Conservation (phyloP, 495 filamentous ascomycete species). For the Trichoderma gamsii region DNA sequence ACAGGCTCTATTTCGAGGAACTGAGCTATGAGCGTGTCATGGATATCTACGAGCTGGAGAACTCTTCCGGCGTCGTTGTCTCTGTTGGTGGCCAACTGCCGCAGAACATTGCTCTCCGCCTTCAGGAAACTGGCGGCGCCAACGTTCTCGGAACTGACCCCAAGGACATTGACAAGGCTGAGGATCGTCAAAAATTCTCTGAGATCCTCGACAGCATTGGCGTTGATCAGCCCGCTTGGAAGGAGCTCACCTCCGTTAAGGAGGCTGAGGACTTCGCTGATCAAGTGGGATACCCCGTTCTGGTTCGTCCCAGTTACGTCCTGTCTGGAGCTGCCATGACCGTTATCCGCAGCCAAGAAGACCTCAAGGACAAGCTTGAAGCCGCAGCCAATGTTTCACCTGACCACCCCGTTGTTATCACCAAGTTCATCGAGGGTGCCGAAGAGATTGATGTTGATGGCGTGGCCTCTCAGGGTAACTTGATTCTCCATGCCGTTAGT, state of each 20-base stretch:
- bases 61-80: constrained; percentile 81
- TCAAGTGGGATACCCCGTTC: constrained; percentile 85
- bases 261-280: constrained; percentile 82
- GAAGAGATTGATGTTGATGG: constrained; percentile 98
- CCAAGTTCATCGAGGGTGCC: constrained; percentile 95
- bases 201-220: constrained; percentile 91
- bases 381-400: constrained; percentile 89
- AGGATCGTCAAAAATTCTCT: constrained; percentile 97
- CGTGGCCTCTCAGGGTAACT: constrained; percentile 76
- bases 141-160: constrained; percentile 89
- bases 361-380: constrained; percentile 83
- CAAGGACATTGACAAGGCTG: constrained; percentile 90
- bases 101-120: constrained; percentile 90
- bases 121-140: constrained; percentile 87
- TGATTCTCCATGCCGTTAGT: constrained; percentile 89
- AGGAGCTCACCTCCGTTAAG: constrained; percentile 86
- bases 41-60: constrained; percentile 97
- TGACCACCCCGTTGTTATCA: constrained; percentile 97
- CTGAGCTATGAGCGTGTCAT: constrained; percentile 95
- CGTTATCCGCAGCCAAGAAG: constrained; percentile 88
- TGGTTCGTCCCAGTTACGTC: constrained; percentile 94
- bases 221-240: constrained; percentile 96
- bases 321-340: constrained; percentile 98
- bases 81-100: constrained; percentile 94
- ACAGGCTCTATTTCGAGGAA: constrained; percentile 95